Evolutionary conservation across 1,284 basidiomycete species (phyloP).

Genomic region (Coniferiporia weirii): DNA sequence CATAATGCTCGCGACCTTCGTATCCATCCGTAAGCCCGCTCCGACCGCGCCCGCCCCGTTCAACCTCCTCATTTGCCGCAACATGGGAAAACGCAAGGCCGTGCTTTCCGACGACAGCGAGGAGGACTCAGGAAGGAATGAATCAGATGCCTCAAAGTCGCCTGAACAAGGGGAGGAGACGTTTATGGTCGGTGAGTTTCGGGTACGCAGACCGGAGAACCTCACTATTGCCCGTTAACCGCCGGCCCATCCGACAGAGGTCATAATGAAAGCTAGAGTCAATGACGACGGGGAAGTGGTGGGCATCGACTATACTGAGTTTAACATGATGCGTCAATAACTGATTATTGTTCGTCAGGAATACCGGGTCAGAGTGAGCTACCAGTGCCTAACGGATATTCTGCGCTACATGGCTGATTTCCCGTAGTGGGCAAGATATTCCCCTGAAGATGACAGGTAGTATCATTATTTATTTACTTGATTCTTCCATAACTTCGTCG

Average conservation of each 20-base stretch:
- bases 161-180: not conserved
- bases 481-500: not conserved
- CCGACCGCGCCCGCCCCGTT: not conserved
- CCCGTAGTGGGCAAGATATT: constrained; percentile 46
- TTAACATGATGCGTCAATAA: not conserved
- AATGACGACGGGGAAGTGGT: constrained; percentile 38
- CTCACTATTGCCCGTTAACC: not conserved
- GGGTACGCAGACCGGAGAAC: not conserved
- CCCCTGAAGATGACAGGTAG: constrained; percentile 44
- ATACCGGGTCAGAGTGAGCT: constrained; percentile 52
- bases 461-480: constrained; percentile 1
- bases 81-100: constrained; percentile 10
- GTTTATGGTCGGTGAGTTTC: constrained; percentile 14
- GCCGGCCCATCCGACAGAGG: constrained; percentile 34
- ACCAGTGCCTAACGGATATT: not conserved
- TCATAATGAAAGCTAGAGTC: constrained; percentile 47
- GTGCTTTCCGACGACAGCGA: not conserved
- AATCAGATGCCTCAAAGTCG: not conserved
- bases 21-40: not conserved
- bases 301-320: constrained; percentile 25
- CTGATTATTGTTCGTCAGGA: constrained; percentile 34
- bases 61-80: constrained; percentile 4
- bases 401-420: constrained; percentile 21
- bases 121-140: not conserved
- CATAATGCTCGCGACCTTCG: not conserved